Evolutionary conservation across 805 yeast genomes (phyloP).

Genomic region (Candida pseudoglaebosa): DNA sequence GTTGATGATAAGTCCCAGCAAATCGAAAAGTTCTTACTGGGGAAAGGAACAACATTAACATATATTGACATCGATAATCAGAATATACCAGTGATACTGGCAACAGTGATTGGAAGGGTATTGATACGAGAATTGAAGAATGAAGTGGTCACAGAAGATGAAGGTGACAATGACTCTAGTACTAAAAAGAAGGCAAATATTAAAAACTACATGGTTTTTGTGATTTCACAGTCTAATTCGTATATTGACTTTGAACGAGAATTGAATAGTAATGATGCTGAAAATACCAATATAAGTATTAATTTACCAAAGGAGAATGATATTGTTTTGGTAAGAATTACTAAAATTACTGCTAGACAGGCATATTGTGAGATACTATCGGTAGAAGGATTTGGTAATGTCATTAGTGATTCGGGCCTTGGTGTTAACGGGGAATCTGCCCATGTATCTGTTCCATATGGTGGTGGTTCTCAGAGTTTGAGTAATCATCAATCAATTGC

Average conservation of each 20-base stretch:
- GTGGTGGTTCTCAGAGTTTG: constrained; percentile 51
- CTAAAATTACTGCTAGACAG: constrained; percentile 61
- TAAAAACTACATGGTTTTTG: constrained; percentile 26
- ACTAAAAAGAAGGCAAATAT: constrained; percentile 11
- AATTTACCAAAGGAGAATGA: constrained; percentile 82
- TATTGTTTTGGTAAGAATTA: constrained; percentile 71
- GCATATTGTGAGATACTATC: constrained; percentile 72
- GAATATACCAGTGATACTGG: constrained; percentile 41
- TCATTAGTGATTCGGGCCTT: constrained; percentile 58
- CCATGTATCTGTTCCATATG: constrained; percentile 37
- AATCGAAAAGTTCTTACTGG: constrained; percentile 50
- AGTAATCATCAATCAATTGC: constrained; percentile 34
- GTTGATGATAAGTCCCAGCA: constrained; percentile 14
- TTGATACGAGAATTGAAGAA: constrained; percentile 20
- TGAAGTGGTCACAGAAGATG: constrained; percentile 10
- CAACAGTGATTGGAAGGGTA: constrained; percentile 65
- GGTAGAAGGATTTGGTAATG: constrained; percentile 59
- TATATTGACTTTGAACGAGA: constrained; percentile 23
- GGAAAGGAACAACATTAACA: constrained; percentile 59
- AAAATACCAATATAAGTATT: constrained; percentile 26
- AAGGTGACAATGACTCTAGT: constrained; percentile 9
- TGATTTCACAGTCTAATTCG: constrained; percentile 23
- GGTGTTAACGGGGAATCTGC: constrained; percentile 52
- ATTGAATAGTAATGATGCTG: constrained; percentile 7
- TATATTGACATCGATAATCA: constrained; percentile 35